Conservation (phyloP, 257 asterid species). For the Solanum bulbocastanum region DNA sequence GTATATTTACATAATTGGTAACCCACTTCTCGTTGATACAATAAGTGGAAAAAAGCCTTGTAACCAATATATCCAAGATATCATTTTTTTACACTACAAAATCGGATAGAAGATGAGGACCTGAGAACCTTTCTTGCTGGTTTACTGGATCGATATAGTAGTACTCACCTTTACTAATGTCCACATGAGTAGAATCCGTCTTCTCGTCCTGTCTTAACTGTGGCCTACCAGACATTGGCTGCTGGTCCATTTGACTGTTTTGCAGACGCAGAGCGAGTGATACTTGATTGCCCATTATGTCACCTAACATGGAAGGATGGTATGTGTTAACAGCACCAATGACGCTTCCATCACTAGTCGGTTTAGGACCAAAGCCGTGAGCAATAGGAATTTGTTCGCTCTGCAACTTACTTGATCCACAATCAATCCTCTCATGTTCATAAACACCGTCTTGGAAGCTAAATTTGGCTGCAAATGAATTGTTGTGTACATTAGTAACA, state of each 20-base stretch:
- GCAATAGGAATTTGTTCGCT: not conserved
- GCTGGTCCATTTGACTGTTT: constrained; percentile 18
- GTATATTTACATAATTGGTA: constrained; percentile 14
- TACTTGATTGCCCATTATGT: constrained; percentile 20
- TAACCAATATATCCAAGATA: not conserved
- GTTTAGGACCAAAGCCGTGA: not conserved
- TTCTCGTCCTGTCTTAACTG: constrained; percentile 14
- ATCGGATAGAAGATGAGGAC: constrained; percentile 41
- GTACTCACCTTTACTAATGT: constrained; percentile 30
- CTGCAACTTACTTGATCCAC: not conserved
- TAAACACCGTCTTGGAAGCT: constrained; percentile 17
- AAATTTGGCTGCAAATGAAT: constrained; percentile 10
- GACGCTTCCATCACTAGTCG: constrained; percentile 4
- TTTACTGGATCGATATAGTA: constrained; percentile 34
- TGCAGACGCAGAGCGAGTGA: constrained; percentile 53
- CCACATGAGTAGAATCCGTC: constrained; percentile 16
- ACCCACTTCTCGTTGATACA: not conserved
- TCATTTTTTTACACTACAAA: constrained; percentile 30
- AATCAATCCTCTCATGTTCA: constrained; percentile 18
- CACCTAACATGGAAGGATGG: constrained; percentile 12
- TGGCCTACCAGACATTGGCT: constrained; percentile 8
- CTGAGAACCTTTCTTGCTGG: constrained; percentile 46
- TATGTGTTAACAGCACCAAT: constrained; percentile 3
- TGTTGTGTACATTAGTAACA: constrained; percentile 9
- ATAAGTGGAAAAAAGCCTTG: not conserved